Conservation (phyloP, 2,329 filamentous ascomycete genomes). For the Penicillium concentricum region DNA sequence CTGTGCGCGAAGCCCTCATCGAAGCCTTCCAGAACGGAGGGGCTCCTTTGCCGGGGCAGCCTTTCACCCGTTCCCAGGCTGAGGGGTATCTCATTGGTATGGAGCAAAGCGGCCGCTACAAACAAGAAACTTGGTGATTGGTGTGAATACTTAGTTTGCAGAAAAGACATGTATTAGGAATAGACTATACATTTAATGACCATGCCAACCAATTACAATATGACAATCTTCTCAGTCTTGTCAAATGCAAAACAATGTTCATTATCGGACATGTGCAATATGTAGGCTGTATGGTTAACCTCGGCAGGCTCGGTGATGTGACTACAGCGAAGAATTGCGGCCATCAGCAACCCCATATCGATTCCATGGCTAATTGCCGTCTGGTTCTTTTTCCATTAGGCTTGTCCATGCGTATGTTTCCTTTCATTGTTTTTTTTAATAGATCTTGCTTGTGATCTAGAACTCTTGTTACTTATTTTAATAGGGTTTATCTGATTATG, state of each 20-base stretch:
- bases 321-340: not conserved
- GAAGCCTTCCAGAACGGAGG: constrained; percentile 55
- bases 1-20: constrained; percentile 65
- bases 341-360: not conserved
- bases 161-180: not conserved
- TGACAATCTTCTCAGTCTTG: too few relatives aligned
- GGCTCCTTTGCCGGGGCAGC: constrained; percentile 40
- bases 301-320: constrained; percentile 32
- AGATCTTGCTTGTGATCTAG: not conserved
- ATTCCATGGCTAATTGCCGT: not conserved
- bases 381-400: not conserved
- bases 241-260: not conserved
- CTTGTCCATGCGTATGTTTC: not conserved
- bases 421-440: not conserved
- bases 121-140: constrained; percentile 67
- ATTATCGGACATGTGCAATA: not conserved
- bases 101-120: constrained; percentile 63
- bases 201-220: too few relatives aligned
- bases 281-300: constrained; percentile 27
- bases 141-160: not conserved
- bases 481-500: not conserved
- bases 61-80: constrained; percentile 48
- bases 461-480: not conserved
- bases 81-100: constrained; percentile 56
- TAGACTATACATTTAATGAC: not conserved